Evolutionary conservation across 257 asterid species (phyloP).

Genomic region (Gardenia jasminoides): DNA sequence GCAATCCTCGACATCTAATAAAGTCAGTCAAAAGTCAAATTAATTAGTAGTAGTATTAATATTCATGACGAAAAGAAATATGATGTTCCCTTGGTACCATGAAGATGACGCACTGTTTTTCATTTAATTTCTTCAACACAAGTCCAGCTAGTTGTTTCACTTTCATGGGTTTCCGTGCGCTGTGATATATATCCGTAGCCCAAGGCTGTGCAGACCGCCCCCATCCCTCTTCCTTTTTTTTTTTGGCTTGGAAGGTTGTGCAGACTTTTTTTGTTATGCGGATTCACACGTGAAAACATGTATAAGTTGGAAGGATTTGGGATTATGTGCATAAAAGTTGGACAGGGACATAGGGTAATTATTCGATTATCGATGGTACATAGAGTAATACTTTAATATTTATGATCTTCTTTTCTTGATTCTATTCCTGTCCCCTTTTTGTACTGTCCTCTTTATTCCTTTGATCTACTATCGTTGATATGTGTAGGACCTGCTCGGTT

Average conservation of each 20-base stretch:
- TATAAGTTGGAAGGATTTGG: not conserved
- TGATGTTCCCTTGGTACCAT: not conserved
- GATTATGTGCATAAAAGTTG: not conserved
- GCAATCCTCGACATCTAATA: not conserved
- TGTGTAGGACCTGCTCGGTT: too few relatives aligned
- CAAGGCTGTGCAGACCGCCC: not conserved
- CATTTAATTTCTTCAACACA: not conserved
- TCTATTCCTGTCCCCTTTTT: not conserved
- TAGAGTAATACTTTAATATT: not conserved
- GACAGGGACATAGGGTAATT: not conserved
- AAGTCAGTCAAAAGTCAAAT: constrained; percentile 1
- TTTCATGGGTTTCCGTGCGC: not conserved
- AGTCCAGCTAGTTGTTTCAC: not conserved
- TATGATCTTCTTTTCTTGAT: not conserved
- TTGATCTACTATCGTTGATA: not conserved
- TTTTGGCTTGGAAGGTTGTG: not conserved
- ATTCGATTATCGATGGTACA: not conserved
- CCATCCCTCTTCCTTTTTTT: not conserved
- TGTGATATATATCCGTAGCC: too few relatives aligned
- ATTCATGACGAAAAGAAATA: not conserved
- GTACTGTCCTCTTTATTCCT: not conserved
- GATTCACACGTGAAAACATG: constrained; percentile 13
- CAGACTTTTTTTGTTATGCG: not conserved
- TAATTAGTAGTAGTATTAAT: not conserved
- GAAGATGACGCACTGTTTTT: not conserved